Evolutionary conservation across 768 basidiomycete species (phyloP), one percentile per base, ranked within the genome.

Genomic region (Amylocystis lapponica): DNA sequence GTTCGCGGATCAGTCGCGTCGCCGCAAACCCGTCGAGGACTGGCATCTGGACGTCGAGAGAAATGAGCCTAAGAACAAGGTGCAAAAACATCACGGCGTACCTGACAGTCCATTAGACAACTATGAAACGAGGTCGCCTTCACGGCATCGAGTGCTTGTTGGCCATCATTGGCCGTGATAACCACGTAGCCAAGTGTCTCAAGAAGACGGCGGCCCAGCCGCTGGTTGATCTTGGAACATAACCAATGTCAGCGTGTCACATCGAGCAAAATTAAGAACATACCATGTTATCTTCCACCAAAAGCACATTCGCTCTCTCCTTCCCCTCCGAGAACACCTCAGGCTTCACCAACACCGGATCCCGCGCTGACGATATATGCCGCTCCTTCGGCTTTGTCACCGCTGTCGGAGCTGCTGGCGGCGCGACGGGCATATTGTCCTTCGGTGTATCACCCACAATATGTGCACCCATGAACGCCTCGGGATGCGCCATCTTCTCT

Each of bases 81-180:
- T 14, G 17, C 11, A 16, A n/a, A 2, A 41, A 12, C 4, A 27
- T 5, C 21, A 22, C 30, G 25, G 11, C 30, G 21, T 40, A 57
- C 52, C 43, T 60, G 59, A 25, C 59, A 60, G 26, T 60, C 59
- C 59, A 60, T 60, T 19, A 60, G 43, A 22, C 56, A 56, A 33
- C 51, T 53, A 16, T 47, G 37, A 41, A 53, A 58, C 9, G 40
- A 33, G 1, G 33, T 42, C 35, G 41, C 17, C 27, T 45, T 44
- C 7, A 52, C 45, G 4, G 45, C 48, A 8, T 55, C 56, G 3
- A 60, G 39, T 0, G 59, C 59, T 33, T 58, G 46, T 31, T 56
- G 51, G 1, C 59, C 59, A 30, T 60, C 50, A 44, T 50, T 54
- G 5, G 55, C 56, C 3, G 56, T 55, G 21, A 27, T 35, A 8